Conservation (phyloP, 2,329 filamentous ascomycete genomes). For the Trichoderma sp. region DNA sequence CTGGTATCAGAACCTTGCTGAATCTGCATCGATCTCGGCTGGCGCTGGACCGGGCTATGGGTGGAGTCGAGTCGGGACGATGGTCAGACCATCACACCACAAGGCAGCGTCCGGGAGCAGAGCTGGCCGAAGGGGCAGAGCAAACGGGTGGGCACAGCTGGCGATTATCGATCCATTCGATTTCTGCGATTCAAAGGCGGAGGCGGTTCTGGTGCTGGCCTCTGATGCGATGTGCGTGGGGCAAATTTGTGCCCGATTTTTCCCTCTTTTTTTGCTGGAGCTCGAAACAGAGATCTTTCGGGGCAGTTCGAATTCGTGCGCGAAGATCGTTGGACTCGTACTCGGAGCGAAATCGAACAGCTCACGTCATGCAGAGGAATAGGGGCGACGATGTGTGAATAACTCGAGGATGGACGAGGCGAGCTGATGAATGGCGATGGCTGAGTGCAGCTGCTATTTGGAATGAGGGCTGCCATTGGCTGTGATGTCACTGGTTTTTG, state of each 20-base stretch:
- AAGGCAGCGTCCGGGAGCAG: conserved; percentile 17
- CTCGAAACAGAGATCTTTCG: background rate
- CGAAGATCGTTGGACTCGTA: conserved; percentile 13
- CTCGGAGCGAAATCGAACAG: conserved; percentile 16
- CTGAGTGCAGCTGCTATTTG: background rate
- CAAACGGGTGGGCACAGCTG: conserved; percentile 3
- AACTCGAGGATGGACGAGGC: background rate
- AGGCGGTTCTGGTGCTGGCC: background rate
- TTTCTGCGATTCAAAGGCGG: conserved; percentile 8
- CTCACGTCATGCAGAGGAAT: conserved; percentile 14
- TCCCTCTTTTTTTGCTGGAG: background rate
- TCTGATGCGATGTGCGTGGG: conserved; percentile 9
- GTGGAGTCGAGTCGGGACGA: conserved; percentile 20
- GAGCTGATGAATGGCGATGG: background rate
- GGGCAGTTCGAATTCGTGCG: background rate
- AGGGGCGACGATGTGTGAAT: background rate
- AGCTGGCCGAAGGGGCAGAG: conserved; percentile 18
- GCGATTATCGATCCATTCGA: conserved; percentile 19
- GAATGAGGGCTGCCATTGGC: background rate
- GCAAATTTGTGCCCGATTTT: conserved; percentile 21
- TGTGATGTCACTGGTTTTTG: conserved; percentile 15
- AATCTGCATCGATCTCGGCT: conserved; percentile 24
- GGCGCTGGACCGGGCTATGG: conserved; percentile 17
- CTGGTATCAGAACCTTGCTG: conserved; percentile 9
- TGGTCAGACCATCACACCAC: conserved; percentile 26